Evolutionary conservation across 2,329 filamentous ascomycete genomes (phyloP), one percentile per base, ranked within the genome.

Genomic region (Pseudogymnoascus sp.): DNA sequence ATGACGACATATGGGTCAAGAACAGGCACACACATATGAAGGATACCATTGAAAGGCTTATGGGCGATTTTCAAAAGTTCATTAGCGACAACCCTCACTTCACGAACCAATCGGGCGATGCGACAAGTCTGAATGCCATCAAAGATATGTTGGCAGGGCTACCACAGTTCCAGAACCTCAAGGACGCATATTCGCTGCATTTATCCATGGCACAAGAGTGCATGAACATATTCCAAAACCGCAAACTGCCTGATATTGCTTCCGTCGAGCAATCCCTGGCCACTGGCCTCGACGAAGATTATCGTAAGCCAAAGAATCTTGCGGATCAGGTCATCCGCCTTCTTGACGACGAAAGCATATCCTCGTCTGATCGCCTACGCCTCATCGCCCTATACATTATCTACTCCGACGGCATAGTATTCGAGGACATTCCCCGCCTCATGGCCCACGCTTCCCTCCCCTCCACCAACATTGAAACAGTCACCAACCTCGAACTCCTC

Each of bases 1-100:
- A 90, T 69, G 94, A 99, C 76, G 89, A 87, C 71, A 89, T 99
- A 54, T 99, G 94, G 94, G 87, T 96, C 22, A 90, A 94, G 63
- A 96, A 96, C 71, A 84, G 94, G 60, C 94, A 99, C 75, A 83
- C 86, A 59, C 94, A 99, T 75, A 99, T 99, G 94, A 96, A 96
- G 73, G 92, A 97, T 73, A 94, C 94, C 2, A 92, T 97, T 68
- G 90, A 93, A 70, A 95, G 93, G 74, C 80, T 99, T 63, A 94
- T 93, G 80, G 83, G 86, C 61, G 93, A 97, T 72, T 97, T 99
- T 71, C 87, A 92, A 69, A 92, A 87, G 71, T 99, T 99, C 75
- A 83, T 96, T 69, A 85, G 87, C 43, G 87, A 94, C 63, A 96
- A 99, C 71, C 89, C 92, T 12, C 90, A 97, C 71, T 97, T 97